A percentile compares a stretch with the other conserved stretches of the same genome.
These are phyloP conservation scores for Lasiosphaeriaceae sp. DNA, from an alignment of 495 filamentous ascomycete genomes.

Conservation along the genomic window DNA sequence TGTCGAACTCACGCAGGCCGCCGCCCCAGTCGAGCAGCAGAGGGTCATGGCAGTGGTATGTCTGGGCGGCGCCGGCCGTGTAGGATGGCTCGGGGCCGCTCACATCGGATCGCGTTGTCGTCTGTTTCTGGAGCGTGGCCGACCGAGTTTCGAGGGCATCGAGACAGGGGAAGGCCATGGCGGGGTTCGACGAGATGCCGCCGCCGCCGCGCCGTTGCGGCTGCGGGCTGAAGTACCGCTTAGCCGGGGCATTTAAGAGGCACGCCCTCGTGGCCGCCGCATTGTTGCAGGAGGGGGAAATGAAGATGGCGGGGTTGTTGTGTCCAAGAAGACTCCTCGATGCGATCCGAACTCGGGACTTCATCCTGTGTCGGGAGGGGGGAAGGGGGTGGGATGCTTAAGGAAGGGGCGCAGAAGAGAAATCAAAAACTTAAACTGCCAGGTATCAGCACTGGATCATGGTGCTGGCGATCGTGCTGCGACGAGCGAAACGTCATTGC, in stretches of 20 bases:
- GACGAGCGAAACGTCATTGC: neutral
- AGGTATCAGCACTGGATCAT: too few species aligned
- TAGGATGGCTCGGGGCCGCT: slow-evolving; percentile 90
- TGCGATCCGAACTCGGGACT: neutral
- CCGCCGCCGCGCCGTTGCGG: slow-evolving; percentile 36
- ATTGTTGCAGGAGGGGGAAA: slow-evolving; percentile 6
- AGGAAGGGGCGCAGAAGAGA: too few species aligned
- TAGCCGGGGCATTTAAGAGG: neutral
- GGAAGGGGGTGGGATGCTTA: too few species aligned
- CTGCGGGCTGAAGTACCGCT: slow-evolving; percentile 10
- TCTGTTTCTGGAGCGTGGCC: slow-evolving; percentile 60
- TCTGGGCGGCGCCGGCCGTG: slow-evolving; percentile 75
- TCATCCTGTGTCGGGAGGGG: neutral
- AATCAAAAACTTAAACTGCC: too few species aligned
- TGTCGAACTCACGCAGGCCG: slow-evolving; percentile 74
- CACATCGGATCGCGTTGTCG: slow-evolving; percentile 48
- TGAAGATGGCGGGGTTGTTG: neutral
- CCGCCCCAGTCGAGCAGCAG: slow-evolving; percentile 92
- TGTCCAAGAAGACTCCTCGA: neutral
- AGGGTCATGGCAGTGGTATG: slow-evolving; percentile 67
- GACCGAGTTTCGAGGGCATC: slow-evolving; percentile 84
- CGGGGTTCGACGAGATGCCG: slow-evolving; percentile 71
- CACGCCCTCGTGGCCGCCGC: neutral
- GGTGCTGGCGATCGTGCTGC: too few species aligned
- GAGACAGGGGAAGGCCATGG: slow-evolving; percentile 92